Evolutionary conservation across 306 rosid species (phyloP).

Genomic region (Parietaria judaica): DNA sequence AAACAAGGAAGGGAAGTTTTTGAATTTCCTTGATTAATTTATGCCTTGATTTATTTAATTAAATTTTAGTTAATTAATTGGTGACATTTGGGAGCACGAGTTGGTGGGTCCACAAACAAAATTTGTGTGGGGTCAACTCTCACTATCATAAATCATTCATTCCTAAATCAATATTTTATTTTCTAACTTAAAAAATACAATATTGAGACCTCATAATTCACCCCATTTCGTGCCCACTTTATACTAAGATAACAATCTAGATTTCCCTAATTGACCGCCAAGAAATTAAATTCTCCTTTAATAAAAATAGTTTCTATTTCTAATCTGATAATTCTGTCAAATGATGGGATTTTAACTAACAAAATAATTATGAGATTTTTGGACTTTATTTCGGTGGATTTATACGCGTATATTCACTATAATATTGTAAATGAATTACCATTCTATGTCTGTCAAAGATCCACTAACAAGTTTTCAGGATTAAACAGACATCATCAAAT

Average conservation of each 20-base stretch:
- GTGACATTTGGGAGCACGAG: slow-evolving; percentile 26
- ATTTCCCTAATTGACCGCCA: slow-evolving; percentile 5
- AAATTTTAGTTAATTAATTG: slow-evolving; percentile 25
- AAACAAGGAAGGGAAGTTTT: background rate
- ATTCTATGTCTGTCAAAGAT: background rate
- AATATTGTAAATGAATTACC: background rate
- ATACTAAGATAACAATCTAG: slow-evolving; percentile 9
- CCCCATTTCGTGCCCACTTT: background rate
- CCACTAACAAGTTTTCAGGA: slow-evolving; percentile 1
- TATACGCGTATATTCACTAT: too few relatives aligned
- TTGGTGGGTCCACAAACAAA: slow-evolving; percentile 27
- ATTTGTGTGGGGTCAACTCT: slow-evolving; percentile 39
- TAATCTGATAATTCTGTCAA: background rate
- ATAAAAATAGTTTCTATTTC: background rate
- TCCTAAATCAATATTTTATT: background rate
- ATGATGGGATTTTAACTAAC: slow-evolving; percentile 9
- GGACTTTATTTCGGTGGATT: background rate
- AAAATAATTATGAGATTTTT: background rate
- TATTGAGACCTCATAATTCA: too few relatives aligned
- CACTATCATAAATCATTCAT: slow-evolving; percentile 24
- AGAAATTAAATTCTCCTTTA: background rate
- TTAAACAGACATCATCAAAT: slow-evolving; percentile 10
- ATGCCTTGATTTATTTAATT: slow-evolving; percentile 7
- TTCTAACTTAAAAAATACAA: background rate
- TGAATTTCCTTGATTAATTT: background rate